Base-by-base conservation (phyloP, 164 flowering plant species). In the Annona cherimola region DNA sequence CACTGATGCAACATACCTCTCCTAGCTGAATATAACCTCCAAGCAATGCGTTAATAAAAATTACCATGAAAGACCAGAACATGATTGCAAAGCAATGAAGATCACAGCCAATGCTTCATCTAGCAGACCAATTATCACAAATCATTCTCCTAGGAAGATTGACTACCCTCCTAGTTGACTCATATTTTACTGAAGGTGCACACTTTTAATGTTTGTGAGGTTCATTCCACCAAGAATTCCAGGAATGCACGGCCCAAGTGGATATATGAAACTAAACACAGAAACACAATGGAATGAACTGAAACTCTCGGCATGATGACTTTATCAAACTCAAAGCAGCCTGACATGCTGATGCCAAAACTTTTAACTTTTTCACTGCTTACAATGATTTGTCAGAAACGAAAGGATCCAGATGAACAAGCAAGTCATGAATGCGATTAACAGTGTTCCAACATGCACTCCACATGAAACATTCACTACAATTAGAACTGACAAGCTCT, bases 401-500 rank as follows among this genome's bases (percentile, higher is more conserved):
- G 26, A 18, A 59, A 14, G 41, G 44, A 39, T 40, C 4, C 14
- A 50, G 57, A 60, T 67, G 18, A 2, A 9, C 18, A 44, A 44
- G 43, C 7, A 66, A 43, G 18, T 40, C 2, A 20, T 14, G 61
- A 41, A 45, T 65, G 12, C 6, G 61, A 41, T 61, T 66, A 12
- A 8, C 45, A n/a, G 9, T 35, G 2, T 62, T 44, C 45, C 68
- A 8, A 26, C 1, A 59, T 45, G 70, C 42, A 66, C 61, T 73
- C 41, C 40, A 75, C 20, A 60, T 40, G 61, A 20, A 19, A 42
- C 16, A 19, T 18, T 64, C 16, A 35, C 61, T 16, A 70, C 63
- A 41, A 65, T 40, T 75, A 71, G 46, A 20, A 39, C 9, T 7
- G 54, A 63, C 45, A 63, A 68, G 45, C 63, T 62, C 35, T 66